Evolutionary conservation across 2,329 filamentous ascomycete species (phyloP), one percentile per base, ranked within the genome.

Genomic region (Xylogone sp.): DNA sequence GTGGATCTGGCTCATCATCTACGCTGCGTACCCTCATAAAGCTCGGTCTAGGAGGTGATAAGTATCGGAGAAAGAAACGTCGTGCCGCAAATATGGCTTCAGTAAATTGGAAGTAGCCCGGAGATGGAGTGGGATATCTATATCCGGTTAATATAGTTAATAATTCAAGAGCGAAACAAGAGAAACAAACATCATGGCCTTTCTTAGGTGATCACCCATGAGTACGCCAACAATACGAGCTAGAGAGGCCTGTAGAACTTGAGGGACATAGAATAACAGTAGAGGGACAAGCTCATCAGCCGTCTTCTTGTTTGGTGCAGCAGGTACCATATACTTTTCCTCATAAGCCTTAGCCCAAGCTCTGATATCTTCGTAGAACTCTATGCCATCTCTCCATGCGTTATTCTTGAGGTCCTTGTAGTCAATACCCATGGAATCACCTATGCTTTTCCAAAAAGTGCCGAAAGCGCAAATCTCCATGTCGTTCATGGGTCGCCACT

Each of bases 401-500:
- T 62, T 66, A 49, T 54, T 12, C 46, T 54, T 8, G 10, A 61
- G 53, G 7, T 43, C 54, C 20, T 44, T 16, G 57, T 79, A 81
- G 45, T 73, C 65, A 54, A 91, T 87, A 0, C 75, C 77, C 81
- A 91, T 86, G 48, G 81, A 79, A 59, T 90, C 83, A 13, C 87
- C 87, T 16, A 89, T 69, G 48, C 75, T 75, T 66, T 87, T 88
- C 87, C 86, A 91, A 61, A 87, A 82, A 0, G 81, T 83, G 16
- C 80, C 83, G 24, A 86, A 68, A 0, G 86, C 87, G 55, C 84
- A 87, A 9, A 73, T 66, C 66, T 92, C 88, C 68, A 91, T 74
- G 1, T 85, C 79, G 16, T 77, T 85, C 20, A 89, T 65, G 3
- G 70, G 39, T 2, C 88, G 79, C 87, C 88, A 93, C 64, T 93